A percentile compares a stretch with the other conserved stretches of the same genome.
These are phyloP conservation scores for Stagonosporopsis cucurbitacearum DNA, from an alignment of 2,329 filamentous ascomycete species.

Conservation along the genomic window DNA sequence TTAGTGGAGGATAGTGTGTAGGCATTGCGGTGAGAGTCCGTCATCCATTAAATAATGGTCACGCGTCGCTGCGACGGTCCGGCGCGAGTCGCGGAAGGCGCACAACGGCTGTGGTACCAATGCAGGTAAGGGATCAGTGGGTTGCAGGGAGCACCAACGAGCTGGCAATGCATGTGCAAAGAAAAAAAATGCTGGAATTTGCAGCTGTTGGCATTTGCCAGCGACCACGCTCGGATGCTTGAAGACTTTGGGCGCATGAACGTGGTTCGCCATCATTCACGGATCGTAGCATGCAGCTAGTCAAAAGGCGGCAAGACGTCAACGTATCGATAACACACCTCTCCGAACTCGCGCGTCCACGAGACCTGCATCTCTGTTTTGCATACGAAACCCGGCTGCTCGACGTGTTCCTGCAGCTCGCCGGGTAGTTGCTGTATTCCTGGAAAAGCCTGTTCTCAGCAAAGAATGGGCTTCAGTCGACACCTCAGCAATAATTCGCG, in stretches of 20 bases:
- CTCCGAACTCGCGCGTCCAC: slow-evolving; percentile 13
- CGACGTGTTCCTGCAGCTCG: slow-evolving; percentile 19
- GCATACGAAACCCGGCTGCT: slow-evolving; percentile 7
- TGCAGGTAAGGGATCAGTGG: slow-evolving; percentile 6
- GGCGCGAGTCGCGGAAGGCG: slow-evolving; percentile 31
- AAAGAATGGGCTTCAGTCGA: slow-evolving; percentile 2
- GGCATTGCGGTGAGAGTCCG: slow-evolving; percentile 18
- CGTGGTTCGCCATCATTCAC: slow-evolving; percentile 22
- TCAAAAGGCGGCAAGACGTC: slow-evolving; percentile 20
- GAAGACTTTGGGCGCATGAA: slow-evolving; percentile 9
- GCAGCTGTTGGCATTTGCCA: slow-evolving; percentile 4
- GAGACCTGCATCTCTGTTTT: slow-evolving; percentile 10
- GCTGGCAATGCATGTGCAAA: slow-evolving; percentile 14
- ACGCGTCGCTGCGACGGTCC: slow-evolving; percentile 22
- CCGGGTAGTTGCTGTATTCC: slow-evolving; percentile 1
- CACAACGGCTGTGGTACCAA: slow-evolving; percentile 18
- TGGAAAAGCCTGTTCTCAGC: not conserved
- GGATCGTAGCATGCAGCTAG: slow-evolving; percentile 9
- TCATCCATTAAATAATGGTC: slow-evolving; percentile 25
- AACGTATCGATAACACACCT: slow-evolving; percentile 23
- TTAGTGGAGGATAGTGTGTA: slow-evolving; percentile 18
- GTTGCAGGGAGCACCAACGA: not conserved
- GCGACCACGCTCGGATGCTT: slow-evolving; percentile 4
- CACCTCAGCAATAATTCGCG: not conserved
- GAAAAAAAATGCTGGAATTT: slow-evolving; percentile 2